Evolutionary conservation across 805 yeast genomes (phyloP).

Genomic region (Cyberlindnera misumaiensis): DNA sequence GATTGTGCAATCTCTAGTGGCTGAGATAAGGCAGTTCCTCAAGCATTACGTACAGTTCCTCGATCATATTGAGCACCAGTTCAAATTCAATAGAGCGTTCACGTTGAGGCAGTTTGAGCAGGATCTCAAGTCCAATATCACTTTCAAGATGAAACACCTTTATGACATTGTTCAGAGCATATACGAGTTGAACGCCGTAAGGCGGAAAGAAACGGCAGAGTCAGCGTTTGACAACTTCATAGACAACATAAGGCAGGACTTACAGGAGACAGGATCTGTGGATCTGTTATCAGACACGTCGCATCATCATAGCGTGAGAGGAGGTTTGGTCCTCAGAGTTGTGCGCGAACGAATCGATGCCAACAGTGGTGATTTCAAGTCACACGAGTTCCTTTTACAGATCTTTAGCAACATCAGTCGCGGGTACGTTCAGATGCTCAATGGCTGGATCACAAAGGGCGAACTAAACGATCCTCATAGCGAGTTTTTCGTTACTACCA

Average conservation of each 20-base stretch:
- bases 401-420: constrained; percentile 53
- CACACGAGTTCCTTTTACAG: constrained; percentile 42
- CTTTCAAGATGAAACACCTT: constrained; percentile 42
- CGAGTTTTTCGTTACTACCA: constrained; percentile 66
- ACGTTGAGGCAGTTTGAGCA: constrained; percentile 57
- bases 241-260: constrained; percentile 32
- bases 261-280: constrained; percentile 35
- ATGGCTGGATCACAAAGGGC: constrained; percentile 77
- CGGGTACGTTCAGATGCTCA: constrained; percentile 61
- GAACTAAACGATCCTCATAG: constrained; percentile 67
- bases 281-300: constrained; percentile 48
- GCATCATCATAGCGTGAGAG: constrained; percentile 55
- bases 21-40: constrained; percentile 43
- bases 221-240: constrained; percentile 37
- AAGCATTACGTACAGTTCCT: constrained; percentile 29
- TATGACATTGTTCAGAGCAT: constrained; percentile 51
- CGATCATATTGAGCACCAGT: constrained; percentile 45
- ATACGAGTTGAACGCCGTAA: constrained; percentile 36
- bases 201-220: constrained; percentile 27
- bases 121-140: constrained; percentile 31
- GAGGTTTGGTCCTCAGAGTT: constrained; percentile 64
- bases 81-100: constrained; percentile 41
- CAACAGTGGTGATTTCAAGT: constrained; percentile 58
- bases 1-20: constrained; percentile 67
- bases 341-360: constrained; percentile 51